Percentiles rank a stretch among this genome's conserved stretches.
These are phyloP conservation scores for Amanita muscaria DNA, from an alignment of 768 basidiomycete species.

Conservation along the genomic window DNA sequence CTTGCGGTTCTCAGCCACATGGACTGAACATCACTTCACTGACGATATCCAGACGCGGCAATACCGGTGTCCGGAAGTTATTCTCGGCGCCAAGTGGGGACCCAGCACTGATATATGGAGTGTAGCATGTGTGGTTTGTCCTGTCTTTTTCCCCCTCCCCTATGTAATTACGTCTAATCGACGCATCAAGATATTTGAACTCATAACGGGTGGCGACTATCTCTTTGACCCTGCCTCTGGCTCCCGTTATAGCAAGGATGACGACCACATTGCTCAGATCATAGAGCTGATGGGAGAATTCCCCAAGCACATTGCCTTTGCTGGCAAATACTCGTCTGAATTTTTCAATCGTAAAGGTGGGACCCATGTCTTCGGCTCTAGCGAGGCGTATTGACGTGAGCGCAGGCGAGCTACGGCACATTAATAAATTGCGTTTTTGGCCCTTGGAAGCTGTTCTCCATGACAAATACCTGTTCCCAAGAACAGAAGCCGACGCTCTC, in stretches of 20 bases:
- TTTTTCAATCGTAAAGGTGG: constrained; percentile 95
- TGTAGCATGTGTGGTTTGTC: constrained; percentile 82
- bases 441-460: constrained; percentile 72
- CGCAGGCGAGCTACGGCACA: constrained; percentile 78
- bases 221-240: constrained; percentile 96
- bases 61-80: constrained; percentile 96
- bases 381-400: too few species aligned
- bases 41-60: constrained; percentile 98
- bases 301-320: constrained; percentile 72
- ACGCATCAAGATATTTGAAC: constrained; percentile 83
- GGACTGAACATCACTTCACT: constrained; percentile 94
- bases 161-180: background rate
- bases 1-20: constrained; percentile 55
- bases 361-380: constrained; percentile 16
- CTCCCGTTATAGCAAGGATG: constrained; percentile 91
- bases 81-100: constrained; percentile 93
- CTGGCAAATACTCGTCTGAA: constrained; percentile 88
- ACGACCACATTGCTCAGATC: constrained; percentile 96
- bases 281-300: constrained; percentile 93
- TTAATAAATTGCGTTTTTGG: constrained; percentile 91
- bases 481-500: constrained; percentile 72
- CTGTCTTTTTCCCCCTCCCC: background rate
- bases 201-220: constrained; percentile 95
- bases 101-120: constrained; percentile 96
- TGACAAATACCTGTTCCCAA: constrained; percentile 94